A percentile compares a stretch with the other conserved stretches of the same genome.
These are phyloP conservation scores for Rubroshorea leprosula DNA, from an alignment of 345 rosid species.

Conservation along the genomic window DNA sequence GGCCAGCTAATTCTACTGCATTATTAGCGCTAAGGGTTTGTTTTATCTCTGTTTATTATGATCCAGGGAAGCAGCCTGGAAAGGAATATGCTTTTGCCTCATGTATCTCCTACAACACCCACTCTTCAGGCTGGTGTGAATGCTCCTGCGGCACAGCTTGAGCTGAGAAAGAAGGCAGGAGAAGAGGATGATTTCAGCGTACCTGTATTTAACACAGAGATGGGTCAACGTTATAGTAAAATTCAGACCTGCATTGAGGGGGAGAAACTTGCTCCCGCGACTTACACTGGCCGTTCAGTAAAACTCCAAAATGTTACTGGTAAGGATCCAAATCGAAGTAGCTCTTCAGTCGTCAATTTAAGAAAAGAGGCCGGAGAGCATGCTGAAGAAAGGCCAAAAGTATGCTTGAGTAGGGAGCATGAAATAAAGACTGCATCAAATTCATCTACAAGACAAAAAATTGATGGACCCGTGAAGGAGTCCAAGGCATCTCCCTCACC, in stretches of 20 bases:
- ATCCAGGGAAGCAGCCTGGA: conserved; percentile 46
- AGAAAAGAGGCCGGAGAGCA: conserved; percentile 28
- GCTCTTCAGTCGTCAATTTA: conserved; percentile 18
- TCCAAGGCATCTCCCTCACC: conserved; percentile 21
- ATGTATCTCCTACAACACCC: conserved; percentile 30
- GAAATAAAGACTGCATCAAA: conserved; percentile 18
- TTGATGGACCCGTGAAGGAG: conserved; percentile 15
- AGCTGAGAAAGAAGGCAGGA: conserved; percentile 37
- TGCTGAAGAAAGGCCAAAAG: conserved; percentile 26
- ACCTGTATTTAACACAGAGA: conserved; percentile 52
- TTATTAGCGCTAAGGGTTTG: too few relatives aligned
- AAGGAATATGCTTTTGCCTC: conserved; percentile 28
- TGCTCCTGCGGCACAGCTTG: conserved; percentile 24
- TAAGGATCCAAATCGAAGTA: conserved; percentile 16
- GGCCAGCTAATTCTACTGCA: too few relatives aligned
- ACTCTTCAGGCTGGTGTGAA: conserved; percentile 29
- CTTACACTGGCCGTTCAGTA: conserved; percentile 10
- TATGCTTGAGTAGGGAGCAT: conserved; percentile 19
- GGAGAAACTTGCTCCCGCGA: conserved; percentile 24
- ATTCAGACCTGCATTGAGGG: conserved; percentile 24
- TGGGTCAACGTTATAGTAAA: conserved; percentile 21
- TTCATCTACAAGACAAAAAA: conserved; percentile 18
- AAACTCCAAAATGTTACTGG: conserved; percentile 20
- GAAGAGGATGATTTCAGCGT: conserved; percentile 79
- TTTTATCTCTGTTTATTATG: not conserved